Evolutionary conservation across 164 flowering plant species (phyloP), one percentile per base, ranked within the genome.

Genomic region (Nymphaea colorata): DNA sequence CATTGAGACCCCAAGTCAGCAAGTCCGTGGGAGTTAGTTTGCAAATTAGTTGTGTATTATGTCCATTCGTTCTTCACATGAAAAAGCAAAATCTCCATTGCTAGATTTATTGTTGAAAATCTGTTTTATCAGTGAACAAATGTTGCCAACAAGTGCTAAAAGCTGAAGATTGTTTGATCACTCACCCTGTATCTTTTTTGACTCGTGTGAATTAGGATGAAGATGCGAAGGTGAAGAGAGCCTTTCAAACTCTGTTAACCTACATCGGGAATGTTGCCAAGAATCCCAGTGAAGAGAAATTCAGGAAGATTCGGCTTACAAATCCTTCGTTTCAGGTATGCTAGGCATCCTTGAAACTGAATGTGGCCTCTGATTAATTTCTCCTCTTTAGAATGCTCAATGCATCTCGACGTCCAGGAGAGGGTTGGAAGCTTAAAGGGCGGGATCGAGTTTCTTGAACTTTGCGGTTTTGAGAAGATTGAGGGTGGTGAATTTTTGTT

Each of bases 261-360:
- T 95, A 81, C 70, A 79, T 89, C 15, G 95, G 95, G 43, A 95
- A 95, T 80, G 94, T 85, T 59, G 96, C 82, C 51, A 88, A 78
- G 77, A 90, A 81, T 80, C 97, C 96, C 2, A 76, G 82, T 43
- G 99, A 95, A 83, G 99, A 95, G 80, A 95, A 92, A 72, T 95
- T 85, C 79, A 84, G 96, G 75, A 95, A 78, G 79, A 89, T 93
- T 66, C 80, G 91, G 67, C 75, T 93, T 8, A 74, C 68, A 55
- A 93, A 90, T 66, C 93, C 85, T 41, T 70, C 77, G 10, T 91
- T 90, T 77, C 84, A 82, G 84, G 96, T 85, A 79, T 47, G 73
- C 1, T 4, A 44, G 59, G 61, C 71, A 45, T 59, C 62, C 59
- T 42, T 44, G 11, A 15, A 59, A 43, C 65, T 66, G 17, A 41